These are phyloP conservation scores for Sanghuangporus sanghuang DNA, from an alignment of 1,284 basidiomycete species.

Conservation along the genomic window DNA sequence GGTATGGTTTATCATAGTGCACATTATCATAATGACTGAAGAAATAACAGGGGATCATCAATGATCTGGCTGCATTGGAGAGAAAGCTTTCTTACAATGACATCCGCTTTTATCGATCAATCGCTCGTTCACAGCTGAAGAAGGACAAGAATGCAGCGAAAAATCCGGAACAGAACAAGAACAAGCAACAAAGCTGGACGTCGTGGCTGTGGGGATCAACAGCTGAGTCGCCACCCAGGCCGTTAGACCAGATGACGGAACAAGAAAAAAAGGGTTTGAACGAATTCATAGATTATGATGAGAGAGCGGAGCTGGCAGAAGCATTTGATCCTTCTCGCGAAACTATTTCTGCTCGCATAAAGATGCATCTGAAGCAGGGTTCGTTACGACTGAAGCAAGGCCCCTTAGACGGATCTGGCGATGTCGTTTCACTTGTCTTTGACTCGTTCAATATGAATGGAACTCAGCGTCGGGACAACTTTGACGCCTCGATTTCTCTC, in stretches of 20 bases:
- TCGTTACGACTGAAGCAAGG: conserved; percentile 78
- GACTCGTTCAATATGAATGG: conserved; percentile 85
- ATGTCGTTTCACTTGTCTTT: conserved; percentile 88
- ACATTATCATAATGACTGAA: neutral
- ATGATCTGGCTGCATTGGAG: conserved; percentile 74
- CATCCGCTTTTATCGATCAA: conserved; percentile 95
- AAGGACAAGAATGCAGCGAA: conserved; percentile 77
- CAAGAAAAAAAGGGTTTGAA: conserved; percentile 93
- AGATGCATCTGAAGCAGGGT: conserved; percentile 80
- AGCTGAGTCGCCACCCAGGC: conserved; percentile 23
- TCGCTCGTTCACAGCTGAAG: conserved; percentile 84
- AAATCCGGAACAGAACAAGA: conserved; percentile 65
- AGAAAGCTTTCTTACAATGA: conserved; percentile 89
- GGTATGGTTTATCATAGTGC: neutral
- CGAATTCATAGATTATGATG: conserved; percentile 92
- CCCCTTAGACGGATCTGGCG: conserved; percentile 55
- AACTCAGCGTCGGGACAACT: conserved; percentile 82
- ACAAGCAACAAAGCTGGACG: conserved; percentile 41
- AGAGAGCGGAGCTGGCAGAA: conserved; percentile 69
- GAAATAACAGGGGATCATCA: conserved; percentile 13
- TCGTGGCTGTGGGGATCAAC: conserved; percentile 84
- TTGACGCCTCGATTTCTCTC: conserved; percentile 80
- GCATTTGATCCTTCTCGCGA: conserved; percentile 74
- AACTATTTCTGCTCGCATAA: conserved; percentile 75
- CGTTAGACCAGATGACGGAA: conserved; percentile 74